These are phyloP conservation scores for Scutellaria baicalensis DNA, from an alignment of 257 asterid species.

Conservation along the genomic window DNA sequence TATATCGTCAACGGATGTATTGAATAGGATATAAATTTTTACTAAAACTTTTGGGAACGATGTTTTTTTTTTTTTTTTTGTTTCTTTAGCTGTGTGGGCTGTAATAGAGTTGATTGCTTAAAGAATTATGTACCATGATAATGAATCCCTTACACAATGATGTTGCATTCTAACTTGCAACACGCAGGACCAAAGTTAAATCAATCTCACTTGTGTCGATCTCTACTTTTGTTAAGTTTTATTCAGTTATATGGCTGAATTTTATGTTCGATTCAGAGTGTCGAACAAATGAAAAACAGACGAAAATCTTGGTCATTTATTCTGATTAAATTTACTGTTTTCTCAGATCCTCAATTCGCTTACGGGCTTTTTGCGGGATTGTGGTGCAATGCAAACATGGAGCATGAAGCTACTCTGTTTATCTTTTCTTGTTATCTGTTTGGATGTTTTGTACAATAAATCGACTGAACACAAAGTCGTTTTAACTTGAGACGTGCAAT, in stretches of 20 bases:
- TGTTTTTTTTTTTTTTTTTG: neutral
- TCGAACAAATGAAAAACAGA: no score
- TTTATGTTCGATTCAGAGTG: neutral
- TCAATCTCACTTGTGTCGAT: neutral
- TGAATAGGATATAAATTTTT: neutral
- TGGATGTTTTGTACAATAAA: constrained; percentile 21
- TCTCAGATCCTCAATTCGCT: neutral
- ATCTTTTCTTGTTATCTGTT: constrained; percentile 3
- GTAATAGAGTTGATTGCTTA: neutral
- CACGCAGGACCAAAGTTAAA: neutral
- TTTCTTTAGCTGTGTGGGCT: neutral
- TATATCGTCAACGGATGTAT: no score
- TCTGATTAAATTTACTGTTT: no score
- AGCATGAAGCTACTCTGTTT: constrained; percentile 4
- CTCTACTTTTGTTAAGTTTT: neutral
- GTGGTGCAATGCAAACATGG: constrained; percentile 8
- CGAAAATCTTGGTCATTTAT: no score
- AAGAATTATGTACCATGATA: neutral
- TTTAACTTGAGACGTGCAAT: neutral
- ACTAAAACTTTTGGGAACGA: neutral
- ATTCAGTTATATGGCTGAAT: neutral
- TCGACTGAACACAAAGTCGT: constrained; percentile 13
- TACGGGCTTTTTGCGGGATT: constrained; percentile 1
- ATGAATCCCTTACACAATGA: neutral
- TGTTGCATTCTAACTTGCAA: no score